These are phyloP conservation scores for Cicer cuneatum DNA, from an alignment of 306 rosid species.

Conservation along the genomic window DNA sequence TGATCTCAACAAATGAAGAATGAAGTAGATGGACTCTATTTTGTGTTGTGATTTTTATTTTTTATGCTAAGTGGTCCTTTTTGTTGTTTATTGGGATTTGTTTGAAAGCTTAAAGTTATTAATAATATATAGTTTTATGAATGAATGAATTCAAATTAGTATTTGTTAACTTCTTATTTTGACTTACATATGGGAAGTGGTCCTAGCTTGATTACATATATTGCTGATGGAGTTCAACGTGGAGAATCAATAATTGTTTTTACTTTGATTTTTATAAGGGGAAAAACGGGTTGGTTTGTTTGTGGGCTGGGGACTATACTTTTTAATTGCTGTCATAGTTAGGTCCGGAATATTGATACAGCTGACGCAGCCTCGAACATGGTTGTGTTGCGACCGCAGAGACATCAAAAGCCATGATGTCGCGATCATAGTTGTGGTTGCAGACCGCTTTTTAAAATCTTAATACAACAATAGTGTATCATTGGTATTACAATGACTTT, in stretches of 20 bases:
- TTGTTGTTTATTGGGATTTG: constrained; percentile 10
- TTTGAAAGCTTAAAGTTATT: constrained; percentile 28
- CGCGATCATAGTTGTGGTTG: not conserved
- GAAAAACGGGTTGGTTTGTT: not conserved
- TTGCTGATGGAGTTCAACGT: constrained; percentile 25
- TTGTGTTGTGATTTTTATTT: not conserved
- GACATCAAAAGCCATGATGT: not conserved
- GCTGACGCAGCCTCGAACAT: not conserved
- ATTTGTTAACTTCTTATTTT: constrained; percentile 7
- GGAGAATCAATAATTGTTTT: constrained; percentile 8
- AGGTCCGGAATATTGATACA: not conserved
- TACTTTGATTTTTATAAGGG: constrained; percentile 13
- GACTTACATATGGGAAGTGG: not conserved
- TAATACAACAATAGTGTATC: not conserved
- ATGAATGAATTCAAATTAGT: constrained; percentile 10
- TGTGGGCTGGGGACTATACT: not conserved
- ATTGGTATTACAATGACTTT: no score
- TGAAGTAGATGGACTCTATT: constrained; percentile 7
- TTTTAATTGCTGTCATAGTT: not conserved
- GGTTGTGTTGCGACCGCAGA: not conserved
- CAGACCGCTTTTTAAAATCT: not conserved
- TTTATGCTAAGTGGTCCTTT: constrained; percentile 28
- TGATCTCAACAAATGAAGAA: constrained; percentile 1
- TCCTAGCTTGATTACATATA: constrained; percentile 14
- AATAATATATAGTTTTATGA: constrained; percentile 12